Evolutionary conservation across 202 grass and related monocot species (phyloP).

Genomic region (Carex sylvatica): DNA sequence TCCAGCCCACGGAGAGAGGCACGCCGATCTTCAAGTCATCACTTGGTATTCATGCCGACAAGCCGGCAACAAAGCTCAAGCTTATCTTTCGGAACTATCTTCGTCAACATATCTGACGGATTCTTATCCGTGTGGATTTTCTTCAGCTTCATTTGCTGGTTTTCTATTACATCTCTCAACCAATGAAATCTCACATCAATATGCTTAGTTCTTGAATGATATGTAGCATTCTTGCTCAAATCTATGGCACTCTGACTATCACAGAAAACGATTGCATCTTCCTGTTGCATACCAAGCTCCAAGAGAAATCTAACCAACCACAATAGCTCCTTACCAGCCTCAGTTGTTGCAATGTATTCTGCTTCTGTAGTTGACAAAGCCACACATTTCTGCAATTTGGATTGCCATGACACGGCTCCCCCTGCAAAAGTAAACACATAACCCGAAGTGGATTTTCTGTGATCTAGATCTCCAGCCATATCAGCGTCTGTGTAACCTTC

Average conservation of each 20-base stretch:
- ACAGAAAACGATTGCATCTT: neutral
- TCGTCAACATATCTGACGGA: neutral
- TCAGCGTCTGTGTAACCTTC: slow-evolving; percentile 4
- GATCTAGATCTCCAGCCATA: neutral
- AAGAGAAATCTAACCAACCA: neutral
- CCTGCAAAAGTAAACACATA: slow-evolving; percentile 9
- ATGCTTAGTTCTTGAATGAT: no score
- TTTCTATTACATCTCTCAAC: no score
- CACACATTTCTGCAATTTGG: neutral
- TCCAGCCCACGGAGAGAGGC: neutral
- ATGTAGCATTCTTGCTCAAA: no score
- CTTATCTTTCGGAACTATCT: neutral
- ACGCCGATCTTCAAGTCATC: neutral
- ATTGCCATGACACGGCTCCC: neutral
- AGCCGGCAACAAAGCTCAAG: neutral
- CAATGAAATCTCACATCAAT: no score
- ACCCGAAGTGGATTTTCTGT: neutral
- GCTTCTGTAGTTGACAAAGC: neutral
- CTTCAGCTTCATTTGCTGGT: neutral
- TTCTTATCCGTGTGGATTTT: neutral
- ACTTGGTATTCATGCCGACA: neutral
- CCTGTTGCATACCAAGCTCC: neutral
- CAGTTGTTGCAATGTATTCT: neutral
- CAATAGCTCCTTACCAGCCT: neutral
- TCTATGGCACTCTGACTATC: neutral